phyloP scores from a whole-genome alignment of 768 basidiomycete species.

The Mycena galopus region DNA sequence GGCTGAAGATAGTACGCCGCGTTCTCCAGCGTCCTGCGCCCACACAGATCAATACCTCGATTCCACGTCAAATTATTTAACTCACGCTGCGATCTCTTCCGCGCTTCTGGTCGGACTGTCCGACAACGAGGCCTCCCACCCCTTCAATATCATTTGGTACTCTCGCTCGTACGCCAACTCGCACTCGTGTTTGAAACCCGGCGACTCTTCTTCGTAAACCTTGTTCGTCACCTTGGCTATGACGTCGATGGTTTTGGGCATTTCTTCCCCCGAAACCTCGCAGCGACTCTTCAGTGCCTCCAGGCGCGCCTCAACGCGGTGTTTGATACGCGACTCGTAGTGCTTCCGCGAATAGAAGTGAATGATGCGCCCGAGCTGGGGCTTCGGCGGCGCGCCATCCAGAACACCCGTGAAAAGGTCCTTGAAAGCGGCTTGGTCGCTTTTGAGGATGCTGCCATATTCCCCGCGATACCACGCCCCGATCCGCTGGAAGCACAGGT shows the following conservation, averaged over 20 bases:
- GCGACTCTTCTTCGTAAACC: not conserved
- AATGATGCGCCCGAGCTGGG: not conserved
- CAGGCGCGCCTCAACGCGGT: not conserved
- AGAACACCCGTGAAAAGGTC: not conserved
- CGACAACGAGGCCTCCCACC: not conserved
- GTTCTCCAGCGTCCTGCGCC: not conserved
- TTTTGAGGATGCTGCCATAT: not conserved
- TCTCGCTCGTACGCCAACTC: not conserved
- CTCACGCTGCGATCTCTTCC: not conserved
- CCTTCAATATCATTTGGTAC: not conserved
- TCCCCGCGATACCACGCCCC: not conserved
- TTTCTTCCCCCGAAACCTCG: not conserved
- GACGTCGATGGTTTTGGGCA: not conserved
- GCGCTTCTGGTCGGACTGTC: not conserved
- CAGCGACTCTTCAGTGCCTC: not conserved
- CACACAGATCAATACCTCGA: not conserved
- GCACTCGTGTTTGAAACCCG: not conserved
- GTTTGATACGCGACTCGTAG: not conserved
- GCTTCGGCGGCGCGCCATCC: conserved; percentile 7
- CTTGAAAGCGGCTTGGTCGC: not conserved
- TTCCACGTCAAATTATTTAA: not conserved
- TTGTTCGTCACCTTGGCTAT: not conserved
- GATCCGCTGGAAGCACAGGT: not conserved
- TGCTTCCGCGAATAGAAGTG: conserved; percentile 7
- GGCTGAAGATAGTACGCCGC: not conserved